Evolutionary conservation across 768 basidiomycete species (phyloP).

Genomic region (Lyophyllum semitale): DNA sequence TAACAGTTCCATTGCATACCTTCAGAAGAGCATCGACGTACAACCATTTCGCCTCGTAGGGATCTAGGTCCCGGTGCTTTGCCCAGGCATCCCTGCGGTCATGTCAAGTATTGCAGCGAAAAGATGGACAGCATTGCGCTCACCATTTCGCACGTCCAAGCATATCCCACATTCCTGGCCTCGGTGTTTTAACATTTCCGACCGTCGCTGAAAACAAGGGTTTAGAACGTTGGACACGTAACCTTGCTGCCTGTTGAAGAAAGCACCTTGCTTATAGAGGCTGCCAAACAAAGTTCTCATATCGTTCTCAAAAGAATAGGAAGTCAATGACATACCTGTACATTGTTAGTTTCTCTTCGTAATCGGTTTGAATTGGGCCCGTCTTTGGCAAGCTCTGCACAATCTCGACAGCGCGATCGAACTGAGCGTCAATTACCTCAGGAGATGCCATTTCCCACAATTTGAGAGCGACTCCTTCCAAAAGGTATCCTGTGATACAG

Average conservation of each 20-base stretch:
- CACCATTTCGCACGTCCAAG: slow-evolving; percentile 93
- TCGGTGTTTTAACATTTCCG: slow-evolving; percentile 77
- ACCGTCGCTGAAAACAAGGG: slow-evolving; percentile 61
- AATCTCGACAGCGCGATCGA: slow-evolving; percentile 93
- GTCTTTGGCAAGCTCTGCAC: slow-evolving; percentile 91
- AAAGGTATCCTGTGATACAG: background rate
- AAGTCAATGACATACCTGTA: slow-evolving; percentile 63
- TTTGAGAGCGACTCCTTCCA: background rate
- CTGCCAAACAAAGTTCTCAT: slow-evolving; percentile 37
- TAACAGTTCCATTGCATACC: slow-evolving; percentile 39
- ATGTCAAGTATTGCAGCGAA: slow-evolving; percentile 7
- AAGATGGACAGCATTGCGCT: slow-evolving; percentile 16
- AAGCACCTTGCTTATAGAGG: slow-evolving; percentile 89
- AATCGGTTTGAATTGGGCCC: slow-evolving; percentile 93
- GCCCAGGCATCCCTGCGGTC: slow-evolving; percentile 88
- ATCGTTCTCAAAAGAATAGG: background rate
- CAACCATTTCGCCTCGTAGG: slow-evolving; percentile 81
- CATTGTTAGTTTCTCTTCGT: slow-evolving; percentile 93
- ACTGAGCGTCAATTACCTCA: slow-evolving; percentile 78
- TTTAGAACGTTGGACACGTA: slow-evolving; percentile 7
- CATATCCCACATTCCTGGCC: slow-evolving; percentile 91
- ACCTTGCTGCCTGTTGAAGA: slow-evolving; percentile 4
- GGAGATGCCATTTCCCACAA: slow-evolving; percentile 53
- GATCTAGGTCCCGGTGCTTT: slow-evolving; percentile 82
- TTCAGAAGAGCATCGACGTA: slow-evolving; percentile 89